Percentiles rank a stretch among this genome's conserved stretches.
Conservation (phyloP, 1,284 basidiomycete genomes). For the Trichosporon ovoides region DNA sequence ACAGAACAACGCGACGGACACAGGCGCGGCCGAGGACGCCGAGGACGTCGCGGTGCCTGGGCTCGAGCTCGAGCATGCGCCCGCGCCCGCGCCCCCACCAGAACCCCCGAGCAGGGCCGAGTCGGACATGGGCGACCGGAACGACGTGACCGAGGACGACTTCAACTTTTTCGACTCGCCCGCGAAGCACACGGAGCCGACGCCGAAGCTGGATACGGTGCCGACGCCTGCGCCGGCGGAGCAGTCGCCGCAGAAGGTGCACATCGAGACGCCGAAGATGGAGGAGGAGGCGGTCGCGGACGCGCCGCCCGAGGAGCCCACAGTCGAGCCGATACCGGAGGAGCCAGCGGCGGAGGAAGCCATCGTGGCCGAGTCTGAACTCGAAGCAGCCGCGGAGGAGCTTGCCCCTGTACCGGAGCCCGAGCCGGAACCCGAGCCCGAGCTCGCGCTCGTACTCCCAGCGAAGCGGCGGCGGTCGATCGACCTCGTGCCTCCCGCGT, state of each 20-base stretch:
- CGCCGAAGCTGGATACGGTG: neutral
- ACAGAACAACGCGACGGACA: neutral
- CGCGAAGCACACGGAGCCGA: slow-evolving; percentile 10
- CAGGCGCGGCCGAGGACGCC: too few relatives aligned
- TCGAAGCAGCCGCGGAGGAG: neutral
- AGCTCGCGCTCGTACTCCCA: neutral
- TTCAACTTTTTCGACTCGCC: slow-evolving; percentile 47
- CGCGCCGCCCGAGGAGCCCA: neutral
- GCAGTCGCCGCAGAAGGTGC: slow-evolving; percentile 3
- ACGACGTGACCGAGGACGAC: slow-evolving; percentile 41
- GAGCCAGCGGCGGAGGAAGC: neutral
- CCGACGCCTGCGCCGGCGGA: neutral
- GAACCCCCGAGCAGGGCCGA: slow-evolving; percentile 5
- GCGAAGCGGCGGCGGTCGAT: neutral
- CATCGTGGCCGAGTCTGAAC: neutral
- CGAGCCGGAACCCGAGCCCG: neutral
- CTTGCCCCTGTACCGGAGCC: too few relatives aligned
- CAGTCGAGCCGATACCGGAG: neutral
- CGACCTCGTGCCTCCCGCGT: slow-evolving; percentile 32
- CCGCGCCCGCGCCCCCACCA: neutral
- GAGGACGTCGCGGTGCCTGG: too few relatives aligned
- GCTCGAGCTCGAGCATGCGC: neutral
- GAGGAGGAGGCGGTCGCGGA: slow-evolving; percentile 6
- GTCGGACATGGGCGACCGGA: neutral
- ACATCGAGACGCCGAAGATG: neutral